These are phyloP conservation scores for Zea mays DNA, from an alignment of 176 grass and related monocot genomes.

Conservation along the genomic window DNA sequence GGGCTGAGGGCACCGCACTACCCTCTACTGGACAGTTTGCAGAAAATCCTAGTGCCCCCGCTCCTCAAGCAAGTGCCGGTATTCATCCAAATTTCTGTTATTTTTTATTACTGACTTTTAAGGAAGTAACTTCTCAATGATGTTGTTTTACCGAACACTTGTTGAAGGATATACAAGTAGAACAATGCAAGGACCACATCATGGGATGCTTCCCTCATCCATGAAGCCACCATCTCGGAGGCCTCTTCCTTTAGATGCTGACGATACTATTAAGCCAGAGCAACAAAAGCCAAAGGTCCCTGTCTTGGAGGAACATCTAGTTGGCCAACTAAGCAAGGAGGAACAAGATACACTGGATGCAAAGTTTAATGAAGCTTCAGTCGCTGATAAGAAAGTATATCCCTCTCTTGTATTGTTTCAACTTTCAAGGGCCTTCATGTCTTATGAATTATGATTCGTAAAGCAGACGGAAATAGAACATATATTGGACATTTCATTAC, in stretches of 20 bases:
- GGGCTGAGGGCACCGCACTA: slow-evolving; percentile 79
- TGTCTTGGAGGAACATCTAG: slow-evolving; percentile 79
- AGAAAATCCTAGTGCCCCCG: slow-evolving; percentile 47
- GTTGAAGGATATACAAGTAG: slow-evolving; percentile 60
- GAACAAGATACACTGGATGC: slow-evolving; percentile 67
- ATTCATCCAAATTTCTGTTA: slow-evolving; percentile 35
- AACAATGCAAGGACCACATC: slow-evolving; percentile 54
- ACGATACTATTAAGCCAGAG: slow-evolving; percentile 45
- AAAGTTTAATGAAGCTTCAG: slow-evolving; percentile 93
- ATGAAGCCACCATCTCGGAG: slow-evolving; percentile 68
- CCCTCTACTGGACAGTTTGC: slow-evolving; percentile 84
- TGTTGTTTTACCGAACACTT: slow-evolving; percentile 34
- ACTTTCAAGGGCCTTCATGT: slow-evolving; percentile 1
- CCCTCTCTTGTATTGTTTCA: not conserved
- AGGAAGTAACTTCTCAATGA: slow-evolving; percentile 22
- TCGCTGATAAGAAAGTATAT: slow-evolving; percentile 85
- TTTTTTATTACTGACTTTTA: slow-evolving; percentile 10
- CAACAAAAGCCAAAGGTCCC: slow-evolving; percentile 84
- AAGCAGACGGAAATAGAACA: not conserved
- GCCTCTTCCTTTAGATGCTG: slow-evolving; percentile 55
- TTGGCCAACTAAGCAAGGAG: slow-evolving; percentile 95
- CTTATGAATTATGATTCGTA: not conserved
- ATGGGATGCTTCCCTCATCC: slow-evolving; percentile 57
- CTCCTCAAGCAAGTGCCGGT: slow-evolving; percentile 66
- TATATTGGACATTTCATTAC: not conserved